Evolutionary conservation across 257 asterid species (phyloP).

Genomic region (Forsythia viridissima): DNA sequence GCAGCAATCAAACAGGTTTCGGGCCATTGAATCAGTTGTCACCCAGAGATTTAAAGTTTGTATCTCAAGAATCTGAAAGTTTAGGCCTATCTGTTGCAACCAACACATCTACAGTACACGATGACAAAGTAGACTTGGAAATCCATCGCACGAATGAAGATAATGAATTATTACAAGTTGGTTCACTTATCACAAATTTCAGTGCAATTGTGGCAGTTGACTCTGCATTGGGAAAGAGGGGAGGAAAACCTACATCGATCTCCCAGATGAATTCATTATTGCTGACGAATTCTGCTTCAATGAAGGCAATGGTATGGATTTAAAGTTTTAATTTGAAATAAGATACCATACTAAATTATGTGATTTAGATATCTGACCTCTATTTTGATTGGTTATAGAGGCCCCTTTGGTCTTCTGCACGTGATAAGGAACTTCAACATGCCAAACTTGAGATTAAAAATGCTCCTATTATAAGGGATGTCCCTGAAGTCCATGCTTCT

Average conservation of each 20-base stretch:
- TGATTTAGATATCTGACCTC: conserved; percentile 19
- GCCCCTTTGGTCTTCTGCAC: conserved; percentile 39
- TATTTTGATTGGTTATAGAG: conserved; percentile 41
- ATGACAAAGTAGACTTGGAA: background rate
- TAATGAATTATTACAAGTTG: conserved; percentile 23
- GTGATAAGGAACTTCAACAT: conserved; percentile 47
- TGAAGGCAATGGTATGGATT: conserved; percentile 41
- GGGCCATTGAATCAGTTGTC: conserved; percentile 1
- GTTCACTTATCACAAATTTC: conserved; percentile 23
- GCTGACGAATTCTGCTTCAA: conserved; percentile 28
- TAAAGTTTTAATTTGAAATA: conserved; percentile 12
- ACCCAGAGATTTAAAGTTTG: background rate
- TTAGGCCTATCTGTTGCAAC: conserved; percentile 4
- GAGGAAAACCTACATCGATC: conserved; percentile 38
- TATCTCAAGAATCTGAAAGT: conserved; percentile 5
- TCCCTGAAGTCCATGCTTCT: conserved; percentile 38
- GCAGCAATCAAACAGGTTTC: background rate
- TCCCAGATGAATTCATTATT: conserved; percentile 45
- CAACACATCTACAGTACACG: conserved; percentile 18
- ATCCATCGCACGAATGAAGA: background rate
- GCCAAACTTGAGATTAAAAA: conserved; percentile 47
- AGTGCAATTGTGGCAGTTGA: conserved; percentile 20
- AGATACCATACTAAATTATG: conserved; percentile 11
- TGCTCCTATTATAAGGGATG: conserved; percentile 41
- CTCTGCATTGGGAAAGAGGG: conserved; percentile 24